phyloP scores from a whole-genome alignment of 2,329 filamentous ascomycete species.

The Phoma sp. region DNA sequence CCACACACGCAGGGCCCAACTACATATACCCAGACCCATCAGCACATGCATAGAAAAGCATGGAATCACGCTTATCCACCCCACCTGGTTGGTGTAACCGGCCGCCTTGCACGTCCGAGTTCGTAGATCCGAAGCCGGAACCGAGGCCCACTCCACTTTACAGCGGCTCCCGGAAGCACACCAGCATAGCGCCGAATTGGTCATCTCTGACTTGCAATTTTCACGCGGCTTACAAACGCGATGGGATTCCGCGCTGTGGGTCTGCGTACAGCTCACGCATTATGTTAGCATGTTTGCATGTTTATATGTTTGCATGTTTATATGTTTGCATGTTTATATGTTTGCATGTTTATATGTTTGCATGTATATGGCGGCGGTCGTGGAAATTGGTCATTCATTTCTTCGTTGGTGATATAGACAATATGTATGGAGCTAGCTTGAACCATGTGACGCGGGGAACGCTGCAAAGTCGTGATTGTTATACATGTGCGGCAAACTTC shows the following conservation, averaged over 20 bases:
- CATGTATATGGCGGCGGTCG: too few relatives aligned
- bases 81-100: conserved; percentile 9
- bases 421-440: conserved; percentile 3
- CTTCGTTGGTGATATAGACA: conserved; percentile 2
- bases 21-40: too few relatives aligned
- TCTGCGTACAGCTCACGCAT: too few relatives aligned
- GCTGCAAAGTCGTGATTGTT: conserved; percentile 7
- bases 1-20: too few relatives aligned
- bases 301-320: too few relatives aligned
- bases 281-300: too few relatives aligned
- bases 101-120: conserved; percentile 7
- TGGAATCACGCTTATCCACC: conserved; percentile 7
- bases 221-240: conserved; percentile 5
- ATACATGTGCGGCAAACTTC: neutral
- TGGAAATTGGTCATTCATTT: neutral
- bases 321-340: too few relatives aligned
- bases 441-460: neutral
- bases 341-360: too few relatives aligned
- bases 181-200: conserved; percentile 15
- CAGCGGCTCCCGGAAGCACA: conserved; percentile 3
- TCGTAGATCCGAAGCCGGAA: conserved; percentile 9
- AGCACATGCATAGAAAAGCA: conserved; percentile 9
- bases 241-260: neutral
- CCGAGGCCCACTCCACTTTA: conserved; percentile 10
- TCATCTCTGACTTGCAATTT: conserved; percentile 1